Base-by-base conservation (phyloP, 306 rosid species). In the Vicia sativa region DNA sequence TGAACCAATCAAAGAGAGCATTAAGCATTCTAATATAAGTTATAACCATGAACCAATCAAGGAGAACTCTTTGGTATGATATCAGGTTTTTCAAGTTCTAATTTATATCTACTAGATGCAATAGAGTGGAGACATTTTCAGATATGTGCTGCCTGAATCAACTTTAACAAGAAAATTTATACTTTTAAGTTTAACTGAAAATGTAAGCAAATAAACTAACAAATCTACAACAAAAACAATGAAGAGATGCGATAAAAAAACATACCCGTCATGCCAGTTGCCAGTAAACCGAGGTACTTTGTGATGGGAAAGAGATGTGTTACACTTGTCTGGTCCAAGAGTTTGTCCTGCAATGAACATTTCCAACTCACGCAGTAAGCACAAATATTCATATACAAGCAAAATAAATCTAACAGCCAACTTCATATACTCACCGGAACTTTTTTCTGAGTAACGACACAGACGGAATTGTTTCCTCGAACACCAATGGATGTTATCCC, bases 361-460 rank as follows among this genome's bases (percentile, higher is more conserved):
- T 50, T 62, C 1, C 1, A 72, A 66, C 19, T 11, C 60, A 67
- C 53, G 48, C 44, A 58, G 9, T 63, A 38, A 6, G 34, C 63
- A 71, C 14, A 65, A 38, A 75, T 29, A 72, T 43, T 16, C 34
- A 38, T 55, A 15, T 55, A 15, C 3, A n/a, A 38, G 13, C 43
- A 74, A 31, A 66, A 21, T 12, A 60, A 77, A 43, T 39, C 63
- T 48, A 29, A 49, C 29, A 64, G 59, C 53, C 54, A 56, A 71
- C 28, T 12, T 48, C 57, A 15, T 7, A 50, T 67, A 83, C 99
- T 83, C 78, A 93, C 99, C 68, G 99, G 97, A 72, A 93, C 99
- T 81, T 93, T 93, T 73, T 93, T 93, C 82, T 93, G 99, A 54
- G 99, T 93, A 78, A 93, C 99, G 3, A 93, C 99, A 78, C 99